phyloP scores from a whole-genome alignment of 2,329 filamentous ascomycete species.

The Paracoccidioides lutzii region DNA sequence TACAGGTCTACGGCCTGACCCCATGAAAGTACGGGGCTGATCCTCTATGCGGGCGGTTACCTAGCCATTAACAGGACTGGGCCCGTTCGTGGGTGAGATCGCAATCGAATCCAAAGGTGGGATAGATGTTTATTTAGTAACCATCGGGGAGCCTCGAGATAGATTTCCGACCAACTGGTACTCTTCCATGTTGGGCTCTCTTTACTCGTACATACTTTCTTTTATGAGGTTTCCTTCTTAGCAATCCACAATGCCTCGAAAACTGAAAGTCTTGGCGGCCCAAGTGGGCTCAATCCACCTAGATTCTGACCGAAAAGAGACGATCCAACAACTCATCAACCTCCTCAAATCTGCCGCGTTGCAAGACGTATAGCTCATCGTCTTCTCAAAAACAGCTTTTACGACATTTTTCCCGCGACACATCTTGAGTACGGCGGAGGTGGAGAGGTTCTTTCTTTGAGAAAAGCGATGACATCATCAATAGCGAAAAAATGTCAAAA shows the following conservation, averaged over 20 bases:
- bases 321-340: neutral
- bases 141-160: no score
- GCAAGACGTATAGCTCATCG: neutral
- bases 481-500: neutral
- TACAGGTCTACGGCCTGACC: no score
- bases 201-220: neutral
- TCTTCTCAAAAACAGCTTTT: neutral
- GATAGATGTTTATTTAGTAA: no score
- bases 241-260: neutral
- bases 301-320: neutral
- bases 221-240: neutral
- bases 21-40: no score
- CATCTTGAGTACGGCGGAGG: neutral
- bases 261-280: neutral
- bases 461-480: slow-evolving; percentile 1
- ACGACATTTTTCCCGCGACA: slow-evolving; percentile 1
- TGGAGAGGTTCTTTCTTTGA: neutral
- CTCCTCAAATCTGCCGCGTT: neutral
- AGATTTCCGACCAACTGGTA: no score
- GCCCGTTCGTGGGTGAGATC: no score
- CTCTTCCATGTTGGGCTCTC: no score
- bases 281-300: neutral
- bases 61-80: no score
- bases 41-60: no score
- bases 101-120: no score